phyloP scores from a whole-genome alignment of 2,329 filamentous ascomycete genomes.

The Aspergillus fumigatus region DNA sequence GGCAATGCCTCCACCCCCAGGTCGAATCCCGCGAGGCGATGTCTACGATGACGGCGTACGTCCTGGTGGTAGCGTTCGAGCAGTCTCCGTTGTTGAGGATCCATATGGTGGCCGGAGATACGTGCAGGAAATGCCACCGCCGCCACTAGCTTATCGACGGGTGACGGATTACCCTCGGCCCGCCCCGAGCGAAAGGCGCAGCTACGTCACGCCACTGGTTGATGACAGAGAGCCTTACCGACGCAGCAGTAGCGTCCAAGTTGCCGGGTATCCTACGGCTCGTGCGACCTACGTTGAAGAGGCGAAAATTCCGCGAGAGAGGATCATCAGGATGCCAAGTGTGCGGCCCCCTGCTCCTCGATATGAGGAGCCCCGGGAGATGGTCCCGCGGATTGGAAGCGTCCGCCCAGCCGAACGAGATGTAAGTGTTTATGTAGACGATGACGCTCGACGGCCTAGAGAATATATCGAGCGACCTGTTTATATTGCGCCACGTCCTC shows the following conservation, averaged over 20 bases:
- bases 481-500: constrained; percentile 36
- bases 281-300: constrained; percentile 57
- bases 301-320: constrained; percentile 55
- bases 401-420: constrained; percentile 41
- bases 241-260: constrained; percentile 38
- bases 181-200: constrained; percentile 25
- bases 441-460: constrained; percentile 35
- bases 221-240: constrained; percentile 33
- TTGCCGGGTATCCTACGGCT: constrained; percentile 37
- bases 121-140: constrained; percentile 43
- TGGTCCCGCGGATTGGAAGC: constrained; percentile 39
- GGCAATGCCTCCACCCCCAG: constrained; percentile 30
- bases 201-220: constrained; percentile 26
- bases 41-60: constrained; percentile 32
- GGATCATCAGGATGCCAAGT: constrained; percentile 53
- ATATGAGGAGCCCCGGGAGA: constrained; percentile 41
- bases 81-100: constrained; percentile 41
- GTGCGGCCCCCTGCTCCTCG: constrained; percentile 50
- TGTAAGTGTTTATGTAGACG: constrained; percentile 40
- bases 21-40: constrained; percentile 28
- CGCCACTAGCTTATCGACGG: constrained; percentile 38
- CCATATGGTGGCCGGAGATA: constrained; percentile 38
- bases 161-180: constrained; percentile 34
- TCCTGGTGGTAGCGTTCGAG: constrained; percentile 31
- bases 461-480: constrained; percentile 47